Base-by-base conservation (phyloP, 129 eudicot species). In the Artemisia argyi region DNA sequence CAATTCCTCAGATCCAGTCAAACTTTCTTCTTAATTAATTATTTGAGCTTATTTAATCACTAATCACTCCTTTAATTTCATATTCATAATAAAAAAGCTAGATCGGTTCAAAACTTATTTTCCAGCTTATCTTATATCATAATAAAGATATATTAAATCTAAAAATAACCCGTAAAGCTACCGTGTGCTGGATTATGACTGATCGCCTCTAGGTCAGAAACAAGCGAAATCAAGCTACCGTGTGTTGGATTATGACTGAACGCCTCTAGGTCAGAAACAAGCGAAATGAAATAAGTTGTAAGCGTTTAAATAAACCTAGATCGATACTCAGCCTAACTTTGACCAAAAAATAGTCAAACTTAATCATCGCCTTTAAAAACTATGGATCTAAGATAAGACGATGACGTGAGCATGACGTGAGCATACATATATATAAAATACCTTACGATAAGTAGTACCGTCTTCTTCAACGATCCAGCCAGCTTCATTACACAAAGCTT, bases 401-500 rank as follows among this genome's bases (percentile, higher is more conserved):
- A 52, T 14, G 57, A 75, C 72, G 54, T 20, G 42, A 53, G 42
- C 42, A 26, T 35, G 55, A 66, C 59, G 13, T 48, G 2, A 7
- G 16, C 35, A 44, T 1, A 24, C 10, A 16, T 50, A 5, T 73
- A 92, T n/a, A n/a, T n/a, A n/a, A n/a, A n/a, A n/a, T n/a, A n/a
- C 98, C 95, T 89, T 87, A 11, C 96, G 84, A 24, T 93, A 93
- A 73, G 98, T 93, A 56, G 98, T 93, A 52, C 98, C 98, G 11
- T 93, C 98, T 72, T 89, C 96, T 79, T 93, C 96, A 53, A 93
- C 98, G 79, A 80, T 76, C 98, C 98, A 93, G 11, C 98, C 98
- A 62, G 98, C 98, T 74, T 93, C 98, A n/a, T 82, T 79, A 48
- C 94, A 87, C 4, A 93, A 87, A 64, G 98, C 98, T 74, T 93